Conservation (phyloP, 345 rosid genomes). For the Salix exigua region DNA sequence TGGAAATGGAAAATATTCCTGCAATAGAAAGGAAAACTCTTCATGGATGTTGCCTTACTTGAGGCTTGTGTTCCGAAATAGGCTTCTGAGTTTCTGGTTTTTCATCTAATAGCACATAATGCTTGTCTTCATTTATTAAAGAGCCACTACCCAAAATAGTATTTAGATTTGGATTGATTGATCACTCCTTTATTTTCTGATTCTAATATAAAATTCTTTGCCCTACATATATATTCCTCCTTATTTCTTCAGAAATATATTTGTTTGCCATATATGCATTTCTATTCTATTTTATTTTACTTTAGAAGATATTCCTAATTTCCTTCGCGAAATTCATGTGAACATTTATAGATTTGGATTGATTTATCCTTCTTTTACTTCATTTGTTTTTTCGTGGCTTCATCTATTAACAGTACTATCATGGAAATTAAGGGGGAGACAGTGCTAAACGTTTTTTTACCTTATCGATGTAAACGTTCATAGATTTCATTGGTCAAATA, state of each 20-base stretch:
- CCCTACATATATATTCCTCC: background rate
- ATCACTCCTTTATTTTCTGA: background rate
- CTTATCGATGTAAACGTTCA: background rate
- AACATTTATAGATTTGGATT: too few relatives aligned
- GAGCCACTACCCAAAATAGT: conserved; percentile 8
- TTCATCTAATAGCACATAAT: conserved; percentile 8
- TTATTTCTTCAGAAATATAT: background rate
- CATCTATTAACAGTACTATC: too few relatives aligned
- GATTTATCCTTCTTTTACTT: too few relatives aligned
- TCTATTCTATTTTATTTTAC: too few relatives aligned
- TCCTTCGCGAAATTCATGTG: background rate
- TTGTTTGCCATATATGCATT: too few relatives aligned
- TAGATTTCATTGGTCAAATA: background rate
- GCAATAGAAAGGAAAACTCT: background rate
- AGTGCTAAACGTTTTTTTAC: background rate
- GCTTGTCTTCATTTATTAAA: conserved; percentile 11
- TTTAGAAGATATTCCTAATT: background rate
- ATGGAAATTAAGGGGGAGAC: too few relatives aligned
- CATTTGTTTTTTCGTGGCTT: too few relatives aligned
- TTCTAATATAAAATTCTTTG: background rate
- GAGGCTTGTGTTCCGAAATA: background rate
- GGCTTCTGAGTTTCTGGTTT: conserved; percentile 15
- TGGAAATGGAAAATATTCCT: conserved; percentile 14
- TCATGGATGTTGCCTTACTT: conserved; percentile 7
- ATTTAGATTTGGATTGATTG: background rate